Evolutionary conservation across 345 rosid species (phyloP).

Genomic region (Moricandia moricandioides): DNA sequence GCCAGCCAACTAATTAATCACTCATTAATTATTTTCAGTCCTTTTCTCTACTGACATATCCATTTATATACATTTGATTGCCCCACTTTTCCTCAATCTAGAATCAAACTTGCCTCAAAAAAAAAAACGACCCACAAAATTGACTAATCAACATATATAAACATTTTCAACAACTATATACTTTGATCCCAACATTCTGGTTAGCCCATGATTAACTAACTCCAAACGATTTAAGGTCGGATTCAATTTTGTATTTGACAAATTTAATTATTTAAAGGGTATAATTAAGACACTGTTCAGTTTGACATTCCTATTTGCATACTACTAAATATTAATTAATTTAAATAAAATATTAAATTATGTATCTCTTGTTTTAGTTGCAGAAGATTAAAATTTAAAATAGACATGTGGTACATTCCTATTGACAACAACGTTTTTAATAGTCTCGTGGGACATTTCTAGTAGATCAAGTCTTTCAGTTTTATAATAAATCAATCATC

Average conservation of each 20-base stretch:
- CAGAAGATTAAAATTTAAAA: background rate
- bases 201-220: background rate
- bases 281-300: background rate
- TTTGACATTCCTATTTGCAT: background rate
- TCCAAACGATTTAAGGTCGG: background rate
- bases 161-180: background rate
- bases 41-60: constrained; percentile 21
- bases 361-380: background rate
- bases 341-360: background rate
- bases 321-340: background rate
- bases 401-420: constrained; percentile 12
- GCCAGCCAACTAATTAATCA: constrained; percentile 33
- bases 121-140: background rate
- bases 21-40: constrained; percentile 21
- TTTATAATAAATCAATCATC: constrained; percentile 9
- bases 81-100: background rate
- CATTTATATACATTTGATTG: constrained; percentile 11
- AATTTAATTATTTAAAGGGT: background rate
- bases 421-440: constrained; percentile 1
- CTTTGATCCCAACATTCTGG: constrained; percentile 20
- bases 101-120: background rate
- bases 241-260: background rate
- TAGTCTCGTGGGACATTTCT: constrained; percentile 11
- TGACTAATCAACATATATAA: background rate
- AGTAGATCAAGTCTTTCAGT: constrained; percentile 20